phyloP scores from a whole-genome alignment of 2,329 filamentous ascomycete genomes.

The Fusarium subglutinans region DNA sequence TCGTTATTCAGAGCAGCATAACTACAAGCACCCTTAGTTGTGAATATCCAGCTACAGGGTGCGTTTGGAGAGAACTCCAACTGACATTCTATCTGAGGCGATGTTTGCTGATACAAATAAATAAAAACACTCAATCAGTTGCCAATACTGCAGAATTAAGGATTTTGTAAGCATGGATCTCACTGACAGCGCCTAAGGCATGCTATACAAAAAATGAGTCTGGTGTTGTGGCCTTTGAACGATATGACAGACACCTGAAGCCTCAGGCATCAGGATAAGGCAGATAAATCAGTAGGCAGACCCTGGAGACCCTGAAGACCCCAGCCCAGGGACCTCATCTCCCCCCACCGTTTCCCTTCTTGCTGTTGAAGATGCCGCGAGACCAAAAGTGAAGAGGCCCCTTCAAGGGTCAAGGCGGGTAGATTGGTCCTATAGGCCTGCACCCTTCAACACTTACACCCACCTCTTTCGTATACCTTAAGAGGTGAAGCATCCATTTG shows the following conservation, averaged over 20 bases:
- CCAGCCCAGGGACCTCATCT: background rate
- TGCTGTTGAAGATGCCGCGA: too few species aligned
- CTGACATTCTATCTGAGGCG: background rate
- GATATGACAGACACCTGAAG: constrained; percentile 7
- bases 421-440: too few species aligned
- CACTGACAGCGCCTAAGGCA: background rate
- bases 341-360: background rate
- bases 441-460: too few species aligned
- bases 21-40: background rate
- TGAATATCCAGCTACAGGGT: background rate
- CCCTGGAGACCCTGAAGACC: background rate
- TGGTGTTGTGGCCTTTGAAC: background rate
- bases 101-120: background rate
- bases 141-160: background rate
- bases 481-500: background rate
- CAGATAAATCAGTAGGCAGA: constrained; percentile 12
- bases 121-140: background rate
- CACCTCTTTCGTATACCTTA: background rate
- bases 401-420: too few species aligned
- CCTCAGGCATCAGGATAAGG: constrained; percentile 18
- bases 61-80: too few species aligned
- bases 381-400: too few species aligned
- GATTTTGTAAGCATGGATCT: background rate
- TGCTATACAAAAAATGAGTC: background rate
- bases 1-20: background rate